These are phyloP conservation scores for Marasmius oreades DNA, from an alignment of 1,284 basidiomycete genomes.

Conservation along the genomic window DNA sequence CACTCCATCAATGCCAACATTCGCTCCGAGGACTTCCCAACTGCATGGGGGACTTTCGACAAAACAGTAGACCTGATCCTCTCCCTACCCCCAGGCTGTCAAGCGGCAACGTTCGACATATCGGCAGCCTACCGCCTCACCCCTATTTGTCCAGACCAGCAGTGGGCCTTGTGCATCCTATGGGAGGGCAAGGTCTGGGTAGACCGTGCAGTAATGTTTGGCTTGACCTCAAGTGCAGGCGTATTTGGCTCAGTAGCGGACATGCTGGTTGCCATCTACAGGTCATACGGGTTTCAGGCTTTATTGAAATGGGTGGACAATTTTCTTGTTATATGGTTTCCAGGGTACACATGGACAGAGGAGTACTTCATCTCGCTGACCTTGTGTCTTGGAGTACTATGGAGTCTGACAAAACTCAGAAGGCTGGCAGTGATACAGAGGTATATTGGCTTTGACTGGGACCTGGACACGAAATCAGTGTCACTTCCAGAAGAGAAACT, in stretches of 20 bases:
- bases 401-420: conserved; percentile 27
- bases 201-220: conserved; percentile 23
- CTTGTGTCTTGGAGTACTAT: conserved; percentile 26
- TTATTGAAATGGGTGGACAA: conserved; percentile 41
- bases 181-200: conserved; percentile 8
- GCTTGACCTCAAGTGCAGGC: conserved; percentile 30
- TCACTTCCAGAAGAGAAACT: conserved; percentile 28
- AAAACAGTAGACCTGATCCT: conserved; percentile 19
- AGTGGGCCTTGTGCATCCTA: conserved; percentile 3
- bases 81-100: conserved; percentile 23
- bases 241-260: conserved; percentile 36
- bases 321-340: conserved; percentile 30
- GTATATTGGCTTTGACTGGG: conserved; percentile 38
- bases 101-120: conserved; percentile 33
- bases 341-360: conserved; percentile 24
- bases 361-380: conserved; percentile 28
- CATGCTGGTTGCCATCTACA: conserved; percentile 31
- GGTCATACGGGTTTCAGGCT: conserved; percentile 17
- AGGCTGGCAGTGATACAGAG: conserved; percentile 21
- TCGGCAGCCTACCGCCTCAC: too few relatives aligned
- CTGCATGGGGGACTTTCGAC: conserved; percentile 33
- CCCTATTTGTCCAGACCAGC: conserved; percentile 21
- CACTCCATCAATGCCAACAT: conserved; percentile 28
- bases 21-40: conserved; percentile 28
- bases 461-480: conserved; percentile 23